Conservation (phyloP, 1,284 basidiomycete genomes). For the Ganoderma lucidum region DNA sequence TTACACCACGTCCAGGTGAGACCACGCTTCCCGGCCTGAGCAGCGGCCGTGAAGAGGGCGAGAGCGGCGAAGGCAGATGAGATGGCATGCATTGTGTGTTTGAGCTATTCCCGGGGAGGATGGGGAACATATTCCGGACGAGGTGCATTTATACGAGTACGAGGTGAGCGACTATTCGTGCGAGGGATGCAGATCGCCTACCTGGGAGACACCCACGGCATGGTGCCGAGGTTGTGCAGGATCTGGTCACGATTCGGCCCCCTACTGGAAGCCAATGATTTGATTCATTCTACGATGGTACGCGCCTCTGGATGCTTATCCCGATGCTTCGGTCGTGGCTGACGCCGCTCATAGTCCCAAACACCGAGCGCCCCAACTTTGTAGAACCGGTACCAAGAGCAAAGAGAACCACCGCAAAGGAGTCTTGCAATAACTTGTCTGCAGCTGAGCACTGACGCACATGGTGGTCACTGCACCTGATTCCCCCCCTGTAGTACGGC, state of each 20-base stretch:
- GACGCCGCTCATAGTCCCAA: not conserved
- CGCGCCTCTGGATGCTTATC: not conserved
- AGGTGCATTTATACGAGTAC: not conserved
- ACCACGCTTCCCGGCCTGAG: conserved; percentile 13
- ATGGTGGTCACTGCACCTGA: not conserved
- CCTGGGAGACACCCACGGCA: not conserved
- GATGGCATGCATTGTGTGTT: conserved; percentile 5
- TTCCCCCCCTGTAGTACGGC: not conserved
- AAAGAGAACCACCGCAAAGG: not conserved
- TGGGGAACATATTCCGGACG: not conserved
- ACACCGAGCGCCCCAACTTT: not conserved
- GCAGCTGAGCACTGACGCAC: not conserved
- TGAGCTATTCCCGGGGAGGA: not conserved
- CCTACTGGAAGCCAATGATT: not conserved
- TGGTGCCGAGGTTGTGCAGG: not conserved
- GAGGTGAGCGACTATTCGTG: not conserved
- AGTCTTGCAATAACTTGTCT: not conserved
- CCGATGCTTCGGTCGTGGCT: not conserved
- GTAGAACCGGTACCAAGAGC: not conserved
- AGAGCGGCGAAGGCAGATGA: conserved; percentile 8
- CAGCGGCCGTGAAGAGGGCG: conserved; percentile 8
- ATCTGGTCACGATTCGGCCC: conserved; percentile 2
- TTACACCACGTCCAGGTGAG: conserved; percentile 8
- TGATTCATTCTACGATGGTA: not conserved
- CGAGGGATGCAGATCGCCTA: not conserved